phyloP scores from a whole-genome alignment of 2,329 filamentous ascomycete species.

The Penicillium sp. region DNA sequence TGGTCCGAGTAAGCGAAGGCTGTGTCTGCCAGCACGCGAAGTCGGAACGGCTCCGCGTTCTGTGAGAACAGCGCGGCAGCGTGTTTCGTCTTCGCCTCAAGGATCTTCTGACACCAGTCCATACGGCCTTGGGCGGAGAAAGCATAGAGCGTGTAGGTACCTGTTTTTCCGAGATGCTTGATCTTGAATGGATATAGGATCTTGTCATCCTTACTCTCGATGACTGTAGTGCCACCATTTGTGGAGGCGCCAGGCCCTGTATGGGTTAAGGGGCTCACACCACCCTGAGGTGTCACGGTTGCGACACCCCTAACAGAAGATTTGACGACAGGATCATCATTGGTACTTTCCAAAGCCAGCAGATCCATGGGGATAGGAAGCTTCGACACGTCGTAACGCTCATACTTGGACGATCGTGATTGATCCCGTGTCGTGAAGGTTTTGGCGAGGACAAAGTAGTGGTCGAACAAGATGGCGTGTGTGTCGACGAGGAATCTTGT shows the following conservation, averaged over 20 bases:
- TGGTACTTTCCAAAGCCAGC: conserved; percentile 86
- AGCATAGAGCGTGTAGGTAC: conserved; percentile 90
- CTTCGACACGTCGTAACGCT: conserved; percentile 89
- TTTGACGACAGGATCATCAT: conserved; percentile 88
- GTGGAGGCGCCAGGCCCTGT: conserved; percentile 69
- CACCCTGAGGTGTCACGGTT: conserved; percentile 60
- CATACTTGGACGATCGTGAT: conserved; percentile 73
- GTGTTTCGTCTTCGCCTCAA: conserved; percentile 92
- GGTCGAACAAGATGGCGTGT: conserved; percentile 91
- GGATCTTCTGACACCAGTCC: conserved; percentile 93
- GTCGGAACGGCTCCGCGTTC: conserved; percentile 91
- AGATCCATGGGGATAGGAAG: conserved; percentile 96
- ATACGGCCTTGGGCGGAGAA: conserved; percentile 72
- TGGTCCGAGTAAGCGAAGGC: conserved; percentile 65
- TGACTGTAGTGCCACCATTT: conserved; percentile 50
- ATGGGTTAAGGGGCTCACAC: conserved; percentile 60
- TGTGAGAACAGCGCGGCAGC: conserved; percentile 86
- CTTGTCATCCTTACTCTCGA: conserved; percentile 73
- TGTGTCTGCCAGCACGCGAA: conserved; percentile 89
- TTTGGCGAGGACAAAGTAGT: conserved; percentile 94
- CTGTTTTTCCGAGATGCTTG: conserved; percentile 87
- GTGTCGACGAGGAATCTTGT: conserved; percentile 94
- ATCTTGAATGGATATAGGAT: conserved; percentile 93
- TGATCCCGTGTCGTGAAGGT: conserved; percentile 69
- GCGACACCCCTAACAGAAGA: conserved; percentile 72